A percentile compares a stretch with the other conserved stretches of the same genome.
These are phyloP conservation scores for Quercus suber DNA, from an alignment of 306 rosid genomes.

Conservation along the genomic window DNA sequence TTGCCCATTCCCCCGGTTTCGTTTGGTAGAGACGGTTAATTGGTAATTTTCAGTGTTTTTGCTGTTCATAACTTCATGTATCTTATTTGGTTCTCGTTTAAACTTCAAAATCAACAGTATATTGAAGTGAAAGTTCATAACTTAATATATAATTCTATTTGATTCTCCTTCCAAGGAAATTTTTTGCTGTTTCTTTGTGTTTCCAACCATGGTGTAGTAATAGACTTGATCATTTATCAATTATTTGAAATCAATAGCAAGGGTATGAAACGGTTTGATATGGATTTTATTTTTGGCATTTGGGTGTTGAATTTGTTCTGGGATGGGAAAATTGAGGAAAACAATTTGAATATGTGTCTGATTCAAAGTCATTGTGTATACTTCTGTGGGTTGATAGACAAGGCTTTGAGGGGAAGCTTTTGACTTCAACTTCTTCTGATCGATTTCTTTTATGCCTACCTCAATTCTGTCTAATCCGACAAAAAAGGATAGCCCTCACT, in stretches of 20 bases:
- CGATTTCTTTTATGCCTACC: neutral
- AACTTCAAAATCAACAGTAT: neutral
- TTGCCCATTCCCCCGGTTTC: no score
- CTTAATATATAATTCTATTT: neutral
- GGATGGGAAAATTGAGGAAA: neutral
- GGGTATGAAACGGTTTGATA: neutral
- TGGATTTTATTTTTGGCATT: neutral
- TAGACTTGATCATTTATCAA: neutral
- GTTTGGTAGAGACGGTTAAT: neutral
- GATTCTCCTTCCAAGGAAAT: neutral
- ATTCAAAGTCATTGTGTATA: neutral
- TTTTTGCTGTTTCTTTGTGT: neutral
- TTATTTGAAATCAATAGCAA: neutral
- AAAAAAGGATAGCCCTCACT: neutral
- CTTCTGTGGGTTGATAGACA: neutral
- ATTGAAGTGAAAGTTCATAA: neutral
- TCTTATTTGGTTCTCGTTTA: neutral
- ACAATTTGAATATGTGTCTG: neutral
- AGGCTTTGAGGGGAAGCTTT: neutral
- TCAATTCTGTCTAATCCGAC: neutral
- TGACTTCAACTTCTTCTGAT: neutral
- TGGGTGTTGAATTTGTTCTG: neutral
- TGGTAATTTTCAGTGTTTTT: neutral
- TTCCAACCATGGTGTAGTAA: neutral
- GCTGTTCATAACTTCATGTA: neutral